These are phyloP conservation scores for Arthrocladium fulminans DNA, from an alignment of 2,329 filamentous ascomycete genomes.

Conservation along the genomic window DNA sequence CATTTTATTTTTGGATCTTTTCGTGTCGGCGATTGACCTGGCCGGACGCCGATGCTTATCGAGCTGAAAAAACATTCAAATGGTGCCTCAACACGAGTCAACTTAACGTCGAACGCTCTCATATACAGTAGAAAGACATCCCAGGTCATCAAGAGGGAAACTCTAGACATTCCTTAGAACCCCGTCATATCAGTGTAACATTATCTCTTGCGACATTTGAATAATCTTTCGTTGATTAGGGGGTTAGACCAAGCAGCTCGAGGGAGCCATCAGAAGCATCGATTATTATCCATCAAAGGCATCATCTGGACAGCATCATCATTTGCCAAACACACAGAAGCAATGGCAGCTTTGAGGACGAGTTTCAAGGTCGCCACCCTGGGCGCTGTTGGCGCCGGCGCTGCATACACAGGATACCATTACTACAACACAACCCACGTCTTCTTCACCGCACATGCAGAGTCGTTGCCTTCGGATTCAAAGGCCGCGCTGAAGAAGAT, in stretches of 20 bases:
- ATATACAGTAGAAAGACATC: background rate
- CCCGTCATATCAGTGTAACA: background rate
- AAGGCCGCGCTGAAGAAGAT: constrained; percentile 22
- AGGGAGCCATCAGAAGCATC: background rate
- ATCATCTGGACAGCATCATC: background rate
- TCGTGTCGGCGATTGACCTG: background rate
- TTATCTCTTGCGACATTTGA: background rate
- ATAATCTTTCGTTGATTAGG: background rate
- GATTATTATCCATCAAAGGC: background rate
- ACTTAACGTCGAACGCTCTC: background rate
- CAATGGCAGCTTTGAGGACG: constrained; percentile 7
- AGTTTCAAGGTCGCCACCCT: background rate
- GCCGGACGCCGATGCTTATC: constrained; percentile 3
- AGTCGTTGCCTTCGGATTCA: constrained; percentile 21
- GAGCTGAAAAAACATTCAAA: constrained; percentile 3
- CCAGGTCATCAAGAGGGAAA: background rate
- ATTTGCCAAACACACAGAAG: background rate
- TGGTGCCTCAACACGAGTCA: background rate
- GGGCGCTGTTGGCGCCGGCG: background rate
- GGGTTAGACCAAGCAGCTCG: constrained; percentile 1
- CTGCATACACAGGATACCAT: constrained; percentile 14
- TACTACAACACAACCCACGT: constrained; percentile 16
- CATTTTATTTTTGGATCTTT: background rate
- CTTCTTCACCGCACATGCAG: constrained; percentile 19
- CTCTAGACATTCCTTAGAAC: background rate